Percentiles rank a stretch among this genome's conserved stretches.
phyloP scores from a whole-genome alignment of 345 rosid species.

The Pseudoturritis turrita region DNA sequence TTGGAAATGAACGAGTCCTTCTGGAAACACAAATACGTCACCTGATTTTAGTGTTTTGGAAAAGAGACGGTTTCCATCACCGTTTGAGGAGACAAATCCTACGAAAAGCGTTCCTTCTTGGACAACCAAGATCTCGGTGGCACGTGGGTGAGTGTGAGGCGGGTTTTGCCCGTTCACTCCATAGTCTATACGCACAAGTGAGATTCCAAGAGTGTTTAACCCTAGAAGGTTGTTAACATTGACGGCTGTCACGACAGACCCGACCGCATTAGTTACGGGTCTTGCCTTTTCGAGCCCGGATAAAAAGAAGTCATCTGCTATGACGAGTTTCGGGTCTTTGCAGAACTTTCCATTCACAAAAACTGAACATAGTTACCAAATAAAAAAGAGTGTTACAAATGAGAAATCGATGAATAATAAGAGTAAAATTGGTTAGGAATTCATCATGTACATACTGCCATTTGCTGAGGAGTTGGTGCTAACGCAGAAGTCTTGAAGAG shows the following conservation, averaged over 20 bases:
- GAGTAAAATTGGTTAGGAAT: background rate
- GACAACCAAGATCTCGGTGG: conserved; percentile 19
- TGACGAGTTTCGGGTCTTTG: background rate
- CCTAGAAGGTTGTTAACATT: conserved; percentile 31
- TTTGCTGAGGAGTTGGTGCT: background rate
- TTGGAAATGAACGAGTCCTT: conserved; percentile 19
- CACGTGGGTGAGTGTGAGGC: conserved; percentile 26
- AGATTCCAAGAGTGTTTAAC: conserved; percentile 26
- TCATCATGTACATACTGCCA: background rate
- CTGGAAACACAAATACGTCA: conserved; percentile 17
- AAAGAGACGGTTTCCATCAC: conserved; percentile 23
- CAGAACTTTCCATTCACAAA: conserved; percentile 16
- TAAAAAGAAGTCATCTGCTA: conserved; percentile 7
- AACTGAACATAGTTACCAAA: background rate
- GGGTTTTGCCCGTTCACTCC: conserved; percentile 22
- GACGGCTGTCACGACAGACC: conserved; percentile 14
- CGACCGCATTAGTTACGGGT: conserved; percentile 1
- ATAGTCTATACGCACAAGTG: conserved; percentile 28
- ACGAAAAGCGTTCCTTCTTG: conserved; percentile 36
- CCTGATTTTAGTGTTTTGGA: background rate
- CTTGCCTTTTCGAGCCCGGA: background rate
- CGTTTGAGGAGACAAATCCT: conserved; percentile 42
- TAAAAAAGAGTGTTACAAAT: background rate
- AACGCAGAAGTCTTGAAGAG: conserved; percentile 3
- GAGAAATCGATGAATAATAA: background rate